Evolutionary conservation across 1,284 basidiomycete species (phyloP), one percentile per base, ranked within the genome.

Genomic region (Singerocomus rubriflavus): DNA sequence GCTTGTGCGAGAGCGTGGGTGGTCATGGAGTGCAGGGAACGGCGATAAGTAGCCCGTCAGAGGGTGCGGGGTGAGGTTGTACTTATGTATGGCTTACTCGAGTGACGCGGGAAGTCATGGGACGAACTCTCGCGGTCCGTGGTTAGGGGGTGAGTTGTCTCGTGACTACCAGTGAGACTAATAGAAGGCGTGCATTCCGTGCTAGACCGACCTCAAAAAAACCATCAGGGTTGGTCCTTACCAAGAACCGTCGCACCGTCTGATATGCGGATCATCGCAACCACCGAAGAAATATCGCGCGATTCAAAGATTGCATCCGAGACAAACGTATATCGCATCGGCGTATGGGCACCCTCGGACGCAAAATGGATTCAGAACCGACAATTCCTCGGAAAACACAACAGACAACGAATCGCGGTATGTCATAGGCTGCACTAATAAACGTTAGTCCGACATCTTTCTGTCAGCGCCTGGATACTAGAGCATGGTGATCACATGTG

Each of bases 1-100:
- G 74, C 71, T 44, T 71, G 72, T 44, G 77, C 64, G 31, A 83
- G 75, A 5, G 76, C 56, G 59, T 79, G 77, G 12, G 69, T 61
- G 25, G 71, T 60, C 72, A 73, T 75, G 25, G 41, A 17, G 25
- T 36, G 11, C 5, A 14, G 16, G 13, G 21, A 4, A 29, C 11
- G 32, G 11, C 6, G 38, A 30, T 40, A 14, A 33, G 21, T 21
- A 21, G 21, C 12, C 16, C 13, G 14, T 21, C 10, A n/a, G 36
- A 27, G 21, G 21, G 44, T 30, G 14, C 6, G 29, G 38, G 14
- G 9, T n/a, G 21, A 21, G 39, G 36, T 12, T 26, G 21, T 33
- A 21, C 33, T 60, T 60, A 51, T 58, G 48, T 53, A 45, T 21
- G 21, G 21, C 43, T 11, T 14, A 27, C 26, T 30, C 4, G 29